Evolutionary conservation across 192 early-diverging fungal genomes (phyloP).

Genomic region (Polychytrium aggregatum): DNA sequence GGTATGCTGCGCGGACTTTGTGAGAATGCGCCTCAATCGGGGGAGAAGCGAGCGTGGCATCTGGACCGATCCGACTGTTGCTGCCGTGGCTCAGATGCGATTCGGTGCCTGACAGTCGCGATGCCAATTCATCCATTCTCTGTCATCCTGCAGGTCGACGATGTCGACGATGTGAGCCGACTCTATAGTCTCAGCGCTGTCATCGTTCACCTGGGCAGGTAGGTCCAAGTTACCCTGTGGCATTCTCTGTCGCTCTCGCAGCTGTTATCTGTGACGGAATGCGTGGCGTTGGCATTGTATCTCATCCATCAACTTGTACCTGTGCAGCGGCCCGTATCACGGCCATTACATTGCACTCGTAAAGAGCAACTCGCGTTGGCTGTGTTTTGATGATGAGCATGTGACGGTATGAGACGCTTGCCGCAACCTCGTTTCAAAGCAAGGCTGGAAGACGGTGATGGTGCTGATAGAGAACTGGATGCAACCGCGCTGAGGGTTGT

Average conservation of each 20-base stretch:
- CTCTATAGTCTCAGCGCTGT: slow-evolving; percentile 83
- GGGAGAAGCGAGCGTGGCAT: not conserved
- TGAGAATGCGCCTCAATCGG: too few species aligned
- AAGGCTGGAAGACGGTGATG: too few species aligned
- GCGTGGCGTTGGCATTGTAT: slow-evolving; percentile 3
- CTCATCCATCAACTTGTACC: not conserved
- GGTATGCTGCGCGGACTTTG: slow-evolving; percentile 28
- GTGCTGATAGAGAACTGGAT: too few species aligned
- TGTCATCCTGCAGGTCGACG: slow-evolving; percentile 38
- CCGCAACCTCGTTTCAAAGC: too few species aligned
- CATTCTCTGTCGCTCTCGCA: not conserved
- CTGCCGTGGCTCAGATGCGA: too few species aligned
- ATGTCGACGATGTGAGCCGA: slow-evolving; percentile 70
- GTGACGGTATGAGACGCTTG: too few species aligned
- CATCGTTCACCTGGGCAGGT: slow-evolving; percentile 90
- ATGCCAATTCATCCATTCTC: not conserved
- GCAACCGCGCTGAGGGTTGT: too few species aligned
- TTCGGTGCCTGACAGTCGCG: too few species aligned
- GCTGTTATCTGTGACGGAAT: not conserved
- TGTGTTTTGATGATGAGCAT: slow-evolving; percentile 92
- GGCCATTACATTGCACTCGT: slow-evolving; percentile 94
- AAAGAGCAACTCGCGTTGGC: slow-evolving; percentile 79
- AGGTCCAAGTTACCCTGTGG: slow-evolving; percentile 3
- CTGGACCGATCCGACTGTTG: not conserved
- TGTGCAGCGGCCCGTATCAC: slow-evolving; percentile 77